Base-by-base conservation (phyloP, 2,329 filamentous ascomycete species). In the Gremmenia infestans region DNA sequence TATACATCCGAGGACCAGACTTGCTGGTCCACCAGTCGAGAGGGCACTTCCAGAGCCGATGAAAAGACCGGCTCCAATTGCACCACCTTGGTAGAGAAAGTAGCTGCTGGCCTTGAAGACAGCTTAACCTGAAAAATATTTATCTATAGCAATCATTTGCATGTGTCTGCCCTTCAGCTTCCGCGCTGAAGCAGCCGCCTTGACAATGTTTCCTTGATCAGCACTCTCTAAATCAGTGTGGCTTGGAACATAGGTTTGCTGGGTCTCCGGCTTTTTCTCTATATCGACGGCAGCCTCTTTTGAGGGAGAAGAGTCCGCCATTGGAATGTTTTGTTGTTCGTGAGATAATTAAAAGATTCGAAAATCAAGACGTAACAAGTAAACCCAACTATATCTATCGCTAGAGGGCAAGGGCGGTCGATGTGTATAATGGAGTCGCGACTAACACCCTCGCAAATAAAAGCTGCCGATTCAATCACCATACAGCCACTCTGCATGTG, bases 51-150 rank as follows among this genome's bases (percentile, higher is more conserved):
- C 59, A 52, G 81, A 84, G 57, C 86, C 86, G 66, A 90, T 85
- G 63, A 90, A 88, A 52, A 90, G 76, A 71, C 87, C 87, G 11
- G 63, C 89, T 53, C 83, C 87, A 59, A 90, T 85, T 60, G 86
- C 85, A 54, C 74, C 74, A 65, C 60, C 60, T 60, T 6, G 15
- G 14, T n/a, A 4, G 45, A 15, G 15, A 3, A 28, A 48, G 52
- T 37, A 51, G 47, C 39, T 43, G 35, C 43, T 5, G 32, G n/a
- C 35, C 35, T 6, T n/a, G 15, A 39, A 23, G 4, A 12, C 28
- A 14, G 37, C 42, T 15, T 39, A 47, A 35, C 15, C 19, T 19
- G 19, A n/a, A 23, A 15, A 19, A 15, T 7, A 9, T 15, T 17
- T 32, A 58, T 74, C 74, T 52, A 78, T 76, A 54, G 74, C 74